Evolutionary conservation across 192 early-diverging fungal species (phyloP).

Genomic region (Backusella parvicylindrica): DNA sequence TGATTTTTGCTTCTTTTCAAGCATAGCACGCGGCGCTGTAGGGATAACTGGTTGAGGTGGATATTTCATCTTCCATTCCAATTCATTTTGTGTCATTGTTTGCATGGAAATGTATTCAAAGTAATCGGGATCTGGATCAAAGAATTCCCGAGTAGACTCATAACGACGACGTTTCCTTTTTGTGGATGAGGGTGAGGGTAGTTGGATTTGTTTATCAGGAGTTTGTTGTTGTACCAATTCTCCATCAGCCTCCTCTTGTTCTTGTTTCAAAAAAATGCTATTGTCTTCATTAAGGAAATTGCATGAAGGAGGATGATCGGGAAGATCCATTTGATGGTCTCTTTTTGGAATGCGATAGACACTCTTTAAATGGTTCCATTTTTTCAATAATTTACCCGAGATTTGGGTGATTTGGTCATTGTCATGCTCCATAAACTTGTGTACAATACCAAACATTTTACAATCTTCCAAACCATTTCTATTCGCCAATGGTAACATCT

Average conservation of each 20-base stretch:
- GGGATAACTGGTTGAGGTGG: slow-evolving; percentile 16
- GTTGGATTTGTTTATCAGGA: background rate
- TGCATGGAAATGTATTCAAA: slow-evolving; percentile 25
- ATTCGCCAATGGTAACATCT: slow-evolving; percentile 73
- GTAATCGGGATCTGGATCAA: slow-evolving; percentile 28
- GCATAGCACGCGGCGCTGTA: slow-evolving; percentile 28
- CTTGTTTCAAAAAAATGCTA: background rate
- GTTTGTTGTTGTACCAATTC: background rate
- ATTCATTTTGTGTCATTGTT: background rate
- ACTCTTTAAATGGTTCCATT: slow-evolving; percentile 51
- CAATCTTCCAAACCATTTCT: slow-evolving; percentile 78
- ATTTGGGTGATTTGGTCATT: slow-evolving; percentile 45
- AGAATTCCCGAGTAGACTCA: slow-evolving; percentile 24
- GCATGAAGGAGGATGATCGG: background rate
- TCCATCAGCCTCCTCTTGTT: background rate
- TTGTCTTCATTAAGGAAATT: background rate
- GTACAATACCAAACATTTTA: slow-evolving; percentile 64
- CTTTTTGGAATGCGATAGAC: slow-evolving; percentile 60
- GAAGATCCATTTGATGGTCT: background rate
- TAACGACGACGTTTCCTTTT: background rate
- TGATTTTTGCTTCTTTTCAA: background rate
- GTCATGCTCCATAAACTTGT: slow-evolving; percentile 43
- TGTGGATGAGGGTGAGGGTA: background rate
- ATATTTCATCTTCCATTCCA: slow-evolving; percentile 5
- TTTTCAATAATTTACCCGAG: slow-evolving; percentile 45